A percentile compares a stretch with the other conserved stretches of the same genome.
Evolutionary conservation across 768 basidiomycete genomes (phyloP).

Genomic region (Tricholoma flavovirens): DNA sequence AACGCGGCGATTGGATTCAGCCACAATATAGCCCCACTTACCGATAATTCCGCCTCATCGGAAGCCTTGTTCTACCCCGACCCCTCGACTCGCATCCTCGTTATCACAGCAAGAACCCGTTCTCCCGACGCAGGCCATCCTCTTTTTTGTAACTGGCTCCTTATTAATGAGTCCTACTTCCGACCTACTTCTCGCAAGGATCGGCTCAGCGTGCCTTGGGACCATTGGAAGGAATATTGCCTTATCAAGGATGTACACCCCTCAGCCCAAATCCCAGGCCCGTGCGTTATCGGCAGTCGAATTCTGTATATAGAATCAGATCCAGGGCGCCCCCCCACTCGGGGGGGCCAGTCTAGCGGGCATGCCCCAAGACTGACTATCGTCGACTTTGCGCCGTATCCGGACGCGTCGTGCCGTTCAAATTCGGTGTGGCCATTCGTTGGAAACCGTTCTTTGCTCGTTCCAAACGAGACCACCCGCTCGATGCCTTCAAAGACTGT

Average conservation of each 20-base stretch:
- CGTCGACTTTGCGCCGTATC: conserved; percentile 42
- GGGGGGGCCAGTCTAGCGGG: conserved; percentile 9
- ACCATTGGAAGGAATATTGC: conserved; percentile 48
- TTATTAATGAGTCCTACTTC: conserved; percentile 51
- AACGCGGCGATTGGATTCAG: conserved; percentile 41
- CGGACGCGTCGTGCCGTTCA: conserved; percentile 26
- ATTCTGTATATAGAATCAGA: conserved; percentile 42
- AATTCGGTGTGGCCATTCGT: conserved; percentile 35
- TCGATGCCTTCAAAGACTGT: conserved; percentile 40
- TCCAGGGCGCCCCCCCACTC: conserved; percentile 14
- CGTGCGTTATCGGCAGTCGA: conserved; percentile 41
- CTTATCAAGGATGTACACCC: conserved; percentile 37
- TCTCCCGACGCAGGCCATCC: conserved; percentile 21
- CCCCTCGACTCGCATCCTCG: conserved; percentile 43
- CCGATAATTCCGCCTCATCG: conserved; percentile 28
- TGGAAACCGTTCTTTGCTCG: conserved; percentile 34
- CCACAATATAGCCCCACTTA: conserved; percentile 39
- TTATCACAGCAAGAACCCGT: conserved; percentile 39
- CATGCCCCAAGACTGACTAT: conserved; percentile 26
- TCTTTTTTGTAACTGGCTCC: conserved; percentile 41
- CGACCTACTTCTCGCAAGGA: conserved; percentile 37
- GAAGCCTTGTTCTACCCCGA: conserved; percentile 54
- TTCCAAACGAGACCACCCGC: conserved; percentile 37
- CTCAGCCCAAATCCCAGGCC: conserved; percentile 29
- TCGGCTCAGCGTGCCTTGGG: conserved; percentile 44